Conservation (phyloP, 2,329 filamentous ascomycete genomes). For the Dactylonectria estremocensis region DNA sequence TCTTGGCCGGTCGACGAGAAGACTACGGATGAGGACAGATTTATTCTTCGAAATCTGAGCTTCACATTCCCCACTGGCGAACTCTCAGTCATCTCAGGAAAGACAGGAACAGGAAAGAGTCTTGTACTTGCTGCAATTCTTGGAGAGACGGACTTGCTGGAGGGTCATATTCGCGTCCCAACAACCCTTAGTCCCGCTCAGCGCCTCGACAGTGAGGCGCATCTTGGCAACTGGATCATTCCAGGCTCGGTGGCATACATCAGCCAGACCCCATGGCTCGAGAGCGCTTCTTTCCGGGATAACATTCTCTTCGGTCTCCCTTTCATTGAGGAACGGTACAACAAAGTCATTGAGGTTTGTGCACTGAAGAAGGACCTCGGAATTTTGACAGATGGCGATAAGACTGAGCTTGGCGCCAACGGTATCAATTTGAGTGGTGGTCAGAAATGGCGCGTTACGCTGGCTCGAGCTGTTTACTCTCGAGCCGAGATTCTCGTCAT, state of each 20-base stretch:
- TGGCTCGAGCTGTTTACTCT: conserved; percentile 86
- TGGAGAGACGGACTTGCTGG: conserved; percentile 80
- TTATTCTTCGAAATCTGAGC: conserved; percentile 75
- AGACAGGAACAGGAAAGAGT: conserved; percentile 85
- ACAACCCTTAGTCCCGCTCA: conserved; percentile 65
- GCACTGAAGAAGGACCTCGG: conserved; percentile 82
- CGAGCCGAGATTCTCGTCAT: conserved; percentile 82
- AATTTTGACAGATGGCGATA: conserved; percentile 82
- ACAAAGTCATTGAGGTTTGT: conserved; percentile 79
- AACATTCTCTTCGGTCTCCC: conserved; percentile 87
- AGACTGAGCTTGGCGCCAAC: conserved; percentile 87
- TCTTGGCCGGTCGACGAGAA: conserved; percentile 81
- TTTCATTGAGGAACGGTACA: conserved; percentile 77
- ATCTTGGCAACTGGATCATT: conserved; percentile 77
- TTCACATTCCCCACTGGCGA: conserved; percentile 78
- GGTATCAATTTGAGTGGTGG: conserved; percentile 89
- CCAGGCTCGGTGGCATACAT: conserved; percentile 81
- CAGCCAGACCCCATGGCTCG: conserved; percentile 87
- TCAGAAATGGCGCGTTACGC: conserved; percentile 86
- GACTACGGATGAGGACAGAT: conserved; percentile 70
- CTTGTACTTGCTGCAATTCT: conserved; percentile 81
- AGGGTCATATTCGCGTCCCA: conserved; percentile 73
- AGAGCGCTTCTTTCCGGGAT: conserved; percentile 83
- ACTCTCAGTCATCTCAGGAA: conserved; percentile 82
- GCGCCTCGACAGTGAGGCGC: conserved; percentile 75